Base-by-base conservation (phyloP, 1,284 basidiomycete genomes). In the Cryptococcus floricola region DNA sequence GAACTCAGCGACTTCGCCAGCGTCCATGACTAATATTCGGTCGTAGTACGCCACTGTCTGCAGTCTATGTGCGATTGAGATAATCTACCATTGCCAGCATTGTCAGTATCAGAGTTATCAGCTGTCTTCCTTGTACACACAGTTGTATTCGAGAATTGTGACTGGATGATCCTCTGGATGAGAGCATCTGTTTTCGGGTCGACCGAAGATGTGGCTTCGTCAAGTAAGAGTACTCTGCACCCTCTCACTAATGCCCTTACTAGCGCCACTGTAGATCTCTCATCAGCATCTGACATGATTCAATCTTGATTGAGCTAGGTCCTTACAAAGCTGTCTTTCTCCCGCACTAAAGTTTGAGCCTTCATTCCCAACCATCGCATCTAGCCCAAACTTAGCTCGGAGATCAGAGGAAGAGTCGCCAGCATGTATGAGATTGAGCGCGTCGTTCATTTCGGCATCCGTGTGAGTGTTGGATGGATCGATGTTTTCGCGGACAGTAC, bases 171-270 rank as follows among this genome's bases (percentile, higher is more conserved):
- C 16, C 80, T 78, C 70, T 89, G 87, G 31, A 90, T 78, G 67
- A 86, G 83, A 0, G 87, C 81, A 68, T 91, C 88, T 1, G 87
- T 90, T 65, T 88, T 87, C 5, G 86, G 82, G 63, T 92, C 90
- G 27, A 91, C 87, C 43, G 81, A 86, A 9, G 65, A 65, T 18
- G 73, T 74, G 6, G 71, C 74, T 63, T 75, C 76, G 53, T 77
- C 85, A 44, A 89, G 77, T 19, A 89, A 77, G 47, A 89, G 84
- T 54, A 89, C 81, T 5, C 81, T 80, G 64, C 84, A 84, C 53
- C 84, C 82, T 75, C 86, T 85, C n/a, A 87, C 83, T 4, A 89
- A 76, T 0, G 87, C 87, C 45, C 87, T 80, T 58, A 84, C 84
- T 2, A 89, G 77, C 2, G 86, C 85, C 4, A 89, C 70, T 56